Conservation (phyloP, 108 stramenopile genomes). For the Fragilariopsis cylindrus region DNA sequence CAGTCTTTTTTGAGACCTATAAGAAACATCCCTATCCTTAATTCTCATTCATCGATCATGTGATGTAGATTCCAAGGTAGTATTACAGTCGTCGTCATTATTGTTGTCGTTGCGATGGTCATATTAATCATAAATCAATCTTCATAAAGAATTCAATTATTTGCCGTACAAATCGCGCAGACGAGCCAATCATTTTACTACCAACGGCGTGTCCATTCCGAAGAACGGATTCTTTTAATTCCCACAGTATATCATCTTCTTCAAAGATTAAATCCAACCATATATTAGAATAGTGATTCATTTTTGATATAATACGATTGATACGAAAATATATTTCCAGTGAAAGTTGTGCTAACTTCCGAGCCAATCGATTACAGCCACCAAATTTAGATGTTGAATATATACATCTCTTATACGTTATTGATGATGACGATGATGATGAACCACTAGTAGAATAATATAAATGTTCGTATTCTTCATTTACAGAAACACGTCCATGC, state of each 20-base stretch:
- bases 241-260: constrained; percentile 24
- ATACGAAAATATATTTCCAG: constrained; percentile 39
- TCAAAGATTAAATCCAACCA: constrained; percentile 35
- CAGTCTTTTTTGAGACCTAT: no score
- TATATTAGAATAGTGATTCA: constrained; percentile 37
- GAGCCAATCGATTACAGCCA: constrained; percentile 56
- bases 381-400: constrained; percentile 50
- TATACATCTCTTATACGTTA: constrained; percentile 51
- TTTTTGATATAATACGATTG: constrained; percentile 33
- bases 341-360: constrained; percentile 45
- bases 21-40: no score
- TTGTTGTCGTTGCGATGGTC: no score
- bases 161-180: constrained; percentile 19
- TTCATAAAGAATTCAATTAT: constrained; percentile 16
- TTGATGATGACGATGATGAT: constrained; percentile 4
- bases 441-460: constrained; percentile 5
- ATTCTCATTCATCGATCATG: no score
- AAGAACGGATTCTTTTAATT: constrained; percentile 15
- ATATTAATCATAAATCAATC: no score
- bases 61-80: no score
- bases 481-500: constrained; percentile 5
- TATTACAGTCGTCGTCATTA: no score
- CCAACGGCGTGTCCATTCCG: constrained; percentile 19
- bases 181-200: constrained; percentile 12
- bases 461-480: constrained; percentile 8